Percentiles rank a stretch among this genome's conserved stretches.
Evolutionary conservation across 2,329 filamentous ascomycete genomes (phyloP).

Genomic region (Colletotrichum acutatum): DNA sequence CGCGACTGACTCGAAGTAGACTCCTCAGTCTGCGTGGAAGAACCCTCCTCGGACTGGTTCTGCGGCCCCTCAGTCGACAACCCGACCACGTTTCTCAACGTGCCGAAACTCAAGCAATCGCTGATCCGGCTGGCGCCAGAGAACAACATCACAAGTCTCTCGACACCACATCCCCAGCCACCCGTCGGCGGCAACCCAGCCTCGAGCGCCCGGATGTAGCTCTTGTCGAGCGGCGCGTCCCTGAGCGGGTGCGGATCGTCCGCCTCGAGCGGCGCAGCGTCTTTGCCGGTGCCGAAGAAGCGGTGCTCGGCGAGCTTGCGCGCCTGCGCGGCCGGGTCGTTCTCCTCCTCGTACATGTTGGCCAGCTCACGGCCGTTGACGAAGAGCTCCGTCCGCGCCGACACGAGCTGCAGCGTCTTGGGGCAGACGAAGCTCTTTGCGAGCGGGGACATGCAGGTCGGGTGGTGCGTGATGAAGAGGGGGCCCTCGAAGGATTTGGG

Average conservation of each 20-base stretch:
- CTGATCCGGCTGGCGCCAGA: conserved; percentile 81
- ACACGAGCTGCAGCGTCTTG: conserved; percentile 75
- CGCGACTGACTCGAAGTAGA: too few species aligned
- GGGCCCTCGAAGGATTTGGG: conserved; percentile 74
- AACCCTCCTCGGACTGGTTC: not conserved
- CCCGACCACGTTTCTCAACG: conserved; percentile 74
- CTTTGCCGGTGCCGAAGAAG: conserved; percentile 47
- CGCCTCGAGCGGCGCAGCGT: conserved; percentile 32
- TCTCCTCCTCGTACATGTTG: conserved; percentile 99
- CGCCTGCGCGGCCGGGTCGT: conserved; percentile 87
- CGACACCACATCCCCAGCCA: conserved; percentile 95
- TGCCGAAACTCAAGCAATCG: conserved; percentile 91
- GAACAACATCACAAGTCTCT: conserved; percentile 92
- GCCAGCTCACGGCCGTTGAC: conserved; percentile 83
- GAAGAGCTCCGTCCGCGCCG: conserved; percentile 88
- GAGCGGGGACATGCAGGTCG: conserved; percentile 89
- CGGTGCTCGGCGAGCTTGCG: conserved; percentile 78
- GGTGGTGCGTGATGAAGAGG: conserved; percentile 90
- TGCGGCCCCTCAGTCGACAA: conserved; percentile 50
- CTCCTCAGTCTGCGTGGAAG: too few species aligned
- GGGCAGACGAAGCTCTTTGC: conserved; percentile 86
- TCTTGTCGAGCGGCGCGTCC: conserved; percentile 72
- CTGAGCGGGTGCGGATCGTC: conserved; percentile 51
- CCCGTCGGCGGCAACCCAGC: conserved; percentile 95
- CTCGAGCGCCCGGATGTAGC: conserved; percentile 85